Evolutionary conservation across 306 rosid species (phyloP), one percentile per base, ranked within the genome.

Genomic region (Argentina anserina): DNA sequence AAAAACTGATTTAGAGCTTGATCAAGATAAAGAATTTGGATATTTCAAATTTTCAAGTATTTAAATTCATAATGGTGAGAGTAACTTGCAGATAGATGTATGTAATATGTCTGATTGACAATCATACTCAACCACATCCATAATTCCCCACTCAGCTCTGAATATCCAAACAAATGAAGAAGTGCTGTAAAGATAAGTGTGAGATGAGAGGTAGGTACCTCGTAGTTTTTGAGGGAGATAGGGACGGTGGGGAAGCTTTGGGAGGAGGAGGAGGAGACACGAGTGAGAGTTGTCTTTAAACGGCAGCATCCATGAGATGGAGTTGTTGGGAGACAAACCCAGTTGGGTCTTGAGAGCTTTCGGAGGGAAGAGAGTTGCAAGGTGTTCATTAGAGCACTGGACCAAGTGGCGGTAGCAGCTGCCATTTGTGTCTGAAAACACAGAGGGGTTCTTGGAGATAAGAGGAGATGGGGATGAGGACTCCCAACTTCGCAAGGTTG

Each of bases 201-300:
- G n/a, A 5, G 36, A 5, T 41, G 76, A 52, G 31, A 45, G 14
- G 49, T 23, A 65, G 33, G 8, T 53, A 94, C 98, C 97, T 91
- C 88, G 75, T 91, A 91, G 67, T 89, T 74, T 42, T 75, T 58
- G 62, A 89, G 75, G 84, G 83, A 53, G 33, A 83, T 56, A 2
- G 96, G 90, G 75, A 72, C 25, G 13, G 93, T 50, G 84, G 87
- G 87, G 83, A 82, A 78, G 50, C 88, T 74, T 42, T 75, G 84
- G 84, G 86, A 84, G 67, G 86, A 83, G 70, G 86, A 84, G 67
- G 86, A 83, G 70, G 86, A 71, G 65, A 72, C 63, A 31, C 58
- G 73, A 75, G 66, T 7, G 62, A 47, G 67, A 60, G 81, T 26
- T 34, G 69, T 67, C 29, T 45, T 13, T 74, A 34, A 10, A 49